Percentiles rank a stretch among this genome's conserved stretches.
Conservation (phyloP, 2,329 filamentous ascomycete species). For the Aureobasidium leucospermi region DNA sequence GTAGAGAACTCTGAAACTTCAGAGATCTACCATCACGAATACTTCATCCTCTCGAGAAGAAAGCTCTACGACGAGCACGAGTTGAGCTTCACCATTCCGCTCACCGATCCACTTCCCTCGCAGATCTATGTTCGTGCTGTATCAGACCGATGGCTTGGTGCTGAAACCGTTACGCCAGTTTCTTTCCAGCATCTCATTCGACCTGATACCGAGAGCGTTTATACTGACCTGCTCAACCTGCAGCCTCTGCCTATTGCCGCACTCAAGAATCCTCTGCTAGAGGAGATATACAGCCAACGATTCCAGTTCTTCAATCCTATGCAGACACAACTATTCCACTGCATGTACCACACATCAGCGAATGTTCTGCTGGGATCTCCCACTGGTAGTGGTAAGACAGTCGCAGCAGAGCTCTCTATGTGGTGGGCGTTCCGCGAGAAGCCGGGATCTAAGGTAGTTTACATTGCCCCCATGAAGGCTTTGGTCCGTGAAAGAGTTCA, state of each 20-base stretch:
- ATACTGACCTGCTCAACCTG: constrained; percentile 85
- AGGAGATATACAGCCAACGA: constrained; percentile 79
- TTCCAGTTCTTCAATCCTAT: constrained; percentile 99
- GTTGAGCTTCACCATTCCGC: constrained; percentile 92
- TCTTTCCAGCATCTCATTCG: constrained; percentile 97
- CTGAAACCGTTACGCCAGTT: constrained; percentile 88
- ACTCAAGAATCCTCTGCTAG: constrained; percentile 76
- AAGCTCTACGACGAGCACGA: constrained; percentile 96
- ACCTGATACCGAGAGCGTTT: constrained; percentile 94
- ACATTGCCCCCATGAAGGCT: constrained; percentile 99
- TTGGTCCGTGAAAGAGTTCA: constrained; percentile 92
- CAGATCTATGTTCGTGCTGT: constrained; percentile 95
- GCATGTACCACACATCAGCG: constrained; percentile 81
- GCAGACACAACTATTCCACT: constrained; percentile 98
- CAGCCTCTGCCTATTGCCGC: constrained; percentile 84
- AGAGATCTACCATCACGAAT: constrained; percentile 96
- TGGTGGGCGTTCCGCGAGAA: constrained; percentile 98
- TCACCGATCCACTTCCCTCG: constrained; percentile 84
- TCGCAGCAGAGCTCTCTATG: constrained; percentile 94
- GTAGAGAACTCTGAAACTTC: constrained; percentile 97
- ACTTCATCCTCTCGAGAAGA: constrained; percentile 82
- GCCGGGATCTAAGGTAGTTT: constrained; percentile 94
- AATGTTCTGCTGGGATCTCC: constrained; percentile 94
- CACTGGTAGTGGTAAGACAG: constrained; percentile 94
- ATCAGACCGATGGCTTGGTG: constrained; percentile 92